phyloP scores from a whole-genome alignment of 164 flowering plant genomes.

The Santalum album region DNA sequence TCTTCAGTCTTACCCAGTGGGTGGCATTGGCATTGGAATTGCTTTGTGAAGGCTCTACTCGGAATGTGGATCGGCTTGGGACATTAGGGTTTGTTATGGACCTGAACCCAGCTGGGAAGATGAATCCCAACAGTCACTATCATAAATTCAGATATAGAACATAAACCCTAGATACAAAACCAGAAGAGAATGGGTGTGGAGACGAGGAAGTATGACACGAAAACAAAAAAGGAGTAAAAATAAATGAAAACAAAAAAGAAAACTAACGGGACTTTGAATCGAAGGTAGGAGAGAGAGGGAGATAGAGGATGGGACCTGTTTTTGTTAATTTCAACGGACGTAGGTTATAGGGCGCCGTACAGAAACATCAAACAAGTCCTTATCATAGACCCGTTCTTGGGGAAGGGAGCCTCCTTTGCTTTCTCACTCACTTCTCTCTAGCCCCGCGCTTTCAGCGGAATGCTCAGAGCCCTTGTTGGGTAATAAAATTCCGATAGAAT shows the following conservation, averaged over 20 bases:
- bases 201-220: slow-evolving; percentile 6
- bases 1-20: slow-evolving; percentile 36
- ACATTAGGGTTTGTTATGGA: slow-evolving; percentile 22
- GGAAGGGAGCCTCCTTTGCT: slow-evolving; percentile 12
- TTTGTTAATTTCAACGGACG: slow-evolving; percentile 3
- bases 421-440: slow-evolving; percentile 1
- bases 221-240: slow-evolving; percentile 15
- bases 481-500: too few relatives aligned
- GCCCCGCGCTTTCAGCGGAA: too few relatives aligned
- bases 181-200: slow-evolving; percentile 16
- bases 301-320: slow-evolving; percentile 6
- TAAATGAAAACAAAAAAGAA: slow-evolving; percentile 21
- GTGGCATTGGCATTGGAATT: slow-evolving; percentile 8
- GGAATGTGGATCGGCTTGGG: slow-evolving; percentile 26
- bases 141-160: not conserved
- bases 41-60: slow-evolving; percentile 15
- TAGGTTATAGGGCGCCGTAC: slow-evolving; percentile 14
- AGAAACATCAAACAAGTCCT: slow-evolving; percentile 15
- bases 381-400: slow-evolving; percentile 13
- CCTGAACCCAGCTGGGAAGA: slow-evolving; percentile 21
- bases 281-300: slow-evolving; percentile 6
- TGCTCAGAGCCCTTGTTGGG: too few relatives aligned
- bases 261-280: slow-evolving; percentile 33
- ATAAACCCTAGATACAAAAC: slow-evolving; percentile 42
- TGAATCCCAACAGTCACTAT: too few relatives aligned